Conservation (phyloP, 345 rosid genomes). For the Cardamine occulta region DNA sequence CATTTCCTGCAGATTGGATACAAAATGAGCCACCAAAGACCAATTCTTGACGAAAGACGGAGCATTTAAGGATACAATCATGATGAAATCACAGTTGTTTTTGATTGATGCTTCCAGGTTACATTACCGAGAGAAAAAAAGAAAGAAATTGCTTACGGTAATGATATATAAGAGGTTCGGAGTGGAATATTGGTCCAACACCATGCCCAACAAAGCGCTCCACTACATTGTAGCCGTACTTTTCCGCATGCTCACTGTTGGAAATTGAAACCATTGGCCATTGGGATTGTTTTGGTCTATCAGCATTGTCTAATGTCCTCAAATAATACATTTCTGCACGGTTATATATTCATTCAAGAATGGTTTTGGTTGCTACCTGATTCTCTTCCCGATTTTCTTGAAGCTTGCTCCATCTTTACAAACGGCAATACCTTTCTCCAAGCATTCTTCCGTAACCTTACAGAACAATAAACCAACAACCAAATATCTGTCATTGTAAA, state of each 20-base stretch:
- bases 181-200: slow-evolving; percentile 80
- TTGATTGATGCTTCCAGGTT: slow-evolving; percentile 1
- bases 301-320: not conserved
- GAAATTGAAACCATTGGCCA: slow-evolving; percentile 21
- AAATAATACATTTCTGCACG: not conserved
- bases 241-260: slow-evolving; percentile 89
- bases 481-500: not conserved
- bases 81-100: not conserved
- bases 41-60: not conserved
- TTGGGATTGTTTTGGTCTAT: not conserved
- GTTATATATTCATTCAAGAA: not conserved
- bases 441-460: slow-evolving; percentile 88
- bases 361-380: slow-evolving; percentile 55
- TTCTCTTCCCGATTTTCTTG: slow-evolving; percentile 89
- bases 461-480: slow-evolving; percentile 25
- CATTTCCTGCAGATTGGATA: slow-evolving; percentile 59
- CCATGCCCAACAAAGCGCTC: slow-evolving; percentile 99
- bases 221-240: slow-evolving; percentile 78
- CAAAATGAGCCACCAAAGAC: slow-evolving; percentile 25
- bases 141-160: slow-evolving; percentile 59
- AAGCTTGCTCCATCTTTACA: slow-evolving; percentile 95
- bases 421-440: slow-evolving; percentile 86
- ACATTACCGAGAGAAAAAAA: not conserved
- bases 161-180: slow-evolving; percentile 81
- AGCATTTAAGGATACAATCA: not conserved